Base-by-base conservation (phyloP, 768 basidiomycete genomes). In the Cyclocybe cylindracea region DNA sequence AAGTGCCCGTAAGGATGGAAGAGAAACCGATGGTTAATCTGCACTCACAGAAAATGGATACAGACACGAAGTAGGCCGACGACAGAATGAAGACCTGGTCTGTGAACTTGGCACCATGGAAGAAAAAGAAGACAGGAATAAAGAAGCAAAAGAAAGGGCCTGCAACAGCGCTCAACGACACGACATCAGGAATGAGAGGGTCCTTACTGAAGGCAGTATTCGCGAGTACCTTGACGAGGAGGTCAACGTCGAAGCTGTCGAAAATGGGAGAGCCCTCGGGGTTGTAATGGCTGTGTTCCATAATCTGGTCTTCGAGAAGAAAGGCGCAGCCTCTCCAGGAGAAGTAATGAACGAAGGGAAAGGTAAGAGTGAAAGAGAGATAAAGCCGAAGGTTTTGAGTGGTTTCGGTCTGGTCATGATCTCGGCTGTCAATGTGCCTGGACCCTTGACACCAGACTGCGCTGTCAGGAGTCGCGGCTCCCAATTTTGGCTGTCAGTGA, bases 131-230 rank as follows among this genome's bases (percentile, higher is more conserved):
- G 18, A 91, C 62, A 2, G 92, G 91, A 53, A 95, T 73, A 54
- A 94, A 85, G 68, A 79, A 79, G 8, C 87, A 74, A 71, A 96
- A 95, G 75, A 92, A 89, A 13, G 94, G 92, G 57, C 89, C 91
- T 92, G 60, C 19, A 47, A 16, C 24, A 35, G 36, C 50, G 6
- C 45, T 31, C 35, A 33, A 51, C n/a, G 54, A 50, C 37, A 39
- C 40, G 39, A 31, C 29, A 34, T 41, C 36, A n/a, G 10, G 16
- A 16, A 33, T 19, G 36, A 40, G 49, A 19, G 19, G 68, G 10
- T 16, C 36, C 86, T 66, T 53, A 89, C 92, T 91, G 75, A 95
- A 90, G 24, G 76, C 74, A 1, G 94, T 95, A 63, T 89, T 80
- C 41, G 77, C 70, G 49, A 94, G 73, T 47, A 94, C 90, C 70